Evolutionary conservation across 768 basidiomycete genomes (phyloP).

Genomic region (Piloderma croceum): DNA sequence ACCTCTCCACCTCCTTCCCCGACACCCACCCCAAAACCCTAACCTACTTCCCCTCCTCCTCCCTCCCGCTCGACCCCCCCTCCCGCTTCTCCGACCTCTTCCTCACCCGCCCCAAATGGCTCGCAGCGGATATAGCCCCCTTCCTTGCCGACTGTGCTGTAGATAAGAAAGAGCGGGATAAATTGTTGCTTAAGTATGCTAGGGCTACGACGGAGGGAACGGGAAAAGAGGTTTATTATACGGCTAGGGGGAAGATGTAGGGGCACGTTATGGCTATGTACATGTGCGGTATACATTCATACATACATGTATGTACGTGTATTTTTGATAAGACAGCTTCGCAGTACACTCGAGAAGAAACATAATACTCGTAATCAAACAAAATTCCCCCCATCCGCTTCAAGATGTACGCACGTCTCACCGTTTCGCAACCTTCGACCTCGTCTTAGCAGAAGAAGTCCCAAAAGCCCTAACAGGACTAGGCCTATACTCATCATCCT

Average conservation of each 20-base stretch:
- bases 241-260: slow-evolving; percentile 60
- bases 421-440: slow-evolving; percentile 22
- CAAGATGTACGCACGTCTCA: not conserved
- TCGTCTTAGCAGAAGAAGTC: slow-evolving; percentile 35
- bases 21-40: slow-evolving; percentile 33
- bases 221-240: slow-evolving; percentile 75
- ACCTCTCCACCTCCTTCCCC: slow-evolving; percentile 44
- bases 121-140: slow-evolving; percentile 69
- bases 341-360: not conserved
- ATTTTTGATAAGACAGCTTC: not conserved
- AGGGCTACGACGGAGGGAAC: slow-evolving; percentile 65
- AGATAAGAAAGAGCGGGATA: slow-evolving; percentile 84
- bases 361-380: not conserved
- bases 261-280: slow-evolving; percentile 24
- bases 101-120: slow-evolving; percentile 72
- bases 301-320: not conserved
- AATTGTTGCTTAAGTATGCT: slow-evolving; percentile 80
- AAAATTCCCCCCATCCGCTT: not conserved
- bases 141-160: slow-evolving; percentile 80
- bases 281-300: not conserved
- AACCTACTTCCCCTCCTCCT: slow-evolving; percentile 70
- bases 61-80: slow-evolving; percentile 71
- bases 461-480: slow-evolving; percentile 36
- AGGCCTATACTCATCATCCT: slow-evolving; percentile 45
- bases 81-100: slow-evolving; percentile 87